Evolutionary conservation across 2,329 filamentous ascomycete genomes (phyloP).

Genomic region (Parascedosporium putredinis): DNA sequence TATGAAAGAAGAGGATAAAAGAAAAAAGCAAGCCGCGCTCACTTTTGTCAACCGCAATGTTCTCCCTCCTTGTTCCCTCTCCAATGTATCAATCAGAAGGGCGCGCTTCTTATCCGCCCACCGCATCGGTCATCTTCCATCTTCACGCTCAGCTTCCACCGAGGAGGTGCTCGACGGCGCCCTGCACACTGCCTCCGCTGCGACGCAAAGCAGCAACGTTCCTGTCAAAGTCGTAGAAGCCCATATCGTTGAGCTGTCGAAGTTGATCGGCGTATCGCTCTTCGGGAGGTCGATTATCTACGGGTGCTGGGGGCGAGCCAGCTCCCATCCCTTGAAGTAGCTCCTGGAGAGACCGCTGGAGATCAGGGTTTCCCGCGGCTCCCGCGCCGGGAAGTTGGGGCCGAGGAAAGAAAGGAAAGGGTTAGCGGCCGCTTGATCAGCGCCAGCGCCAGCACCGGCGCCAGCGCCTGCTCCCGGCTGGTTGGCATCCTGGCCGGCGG

Average conservation of each 20-base stretch:
- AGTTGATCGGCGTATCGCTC: conserved; percentile 87
- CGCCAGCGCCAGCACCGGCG: conserved; percentile 1
- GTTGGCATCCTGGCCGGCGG: background rate
- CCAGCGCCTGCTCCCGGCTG: conserved; percentile 2
- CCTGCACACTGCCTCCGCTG: conserved; percentile 88
- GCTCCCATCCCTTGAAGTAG: conserved; percentile 1
- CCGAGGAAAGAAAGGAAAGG: conserved; percentile 6
- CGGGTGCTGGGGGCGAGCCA: conserved; percentile 30
- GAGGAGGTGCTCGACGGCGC: conserved; percentile 69
- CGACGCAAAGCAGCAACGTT: conserved; percentile 82
- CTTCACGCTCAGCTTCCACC: conserved; percentile 15
- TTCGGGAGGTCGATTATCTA: conserved; percentile 82
- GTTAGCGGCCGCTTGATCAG: background rate
- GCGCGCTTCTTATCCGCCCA: no score
- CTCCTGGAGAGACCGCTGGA: conserved; percentile 6
- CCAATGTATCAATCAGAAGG: no score
- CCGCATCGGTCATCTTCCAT: background rate
- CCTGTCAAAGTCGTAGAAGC: conserved; percentile 91
- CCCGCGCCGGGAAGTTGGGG: background rate
- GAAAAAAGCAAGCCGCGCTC: background rate
- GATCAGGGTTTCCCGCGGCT: conserved; percentile 3
- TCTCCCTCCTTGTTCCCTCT: no score
- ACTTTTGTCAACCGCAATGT: no score
- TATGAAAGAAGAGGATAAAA: background rate
- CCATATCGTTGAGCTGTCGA: conserved; percentile 94